phyloP scores from a whole-genome alignment of 495 filamentous ascomycete genomes.

The Tricharina praecox region DNA sequence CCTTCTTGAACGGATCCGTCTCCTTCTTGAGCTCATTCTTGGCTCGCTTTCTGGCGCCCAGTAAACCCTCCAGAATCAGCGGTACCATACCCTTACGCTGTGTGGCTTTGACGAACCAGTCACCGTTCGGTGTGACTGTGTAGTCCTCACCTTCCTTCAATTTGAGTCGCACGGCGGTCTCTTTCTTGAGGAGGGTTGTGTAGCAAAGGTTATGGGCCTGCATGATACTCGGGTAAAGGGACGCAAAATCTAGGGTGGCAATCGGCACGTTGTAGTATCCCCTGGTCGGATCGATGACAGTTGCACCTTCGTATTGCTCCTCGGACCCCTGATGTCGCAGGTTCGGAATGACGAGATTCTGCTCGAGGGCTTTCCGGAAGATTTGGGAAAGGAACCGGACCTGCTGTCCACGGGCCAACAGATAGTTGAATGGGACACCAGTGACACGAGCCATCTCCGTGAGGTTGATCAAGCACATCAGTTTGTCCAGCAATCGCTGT shows the following conservation, averaged over 20 bases:
- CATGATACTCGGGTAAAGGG: slow-evolving; percentile 96
- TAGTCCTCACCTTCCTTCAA: slow-evolving; percentile 83
- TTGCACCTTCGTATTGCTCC: slow-evolving; percentile 94
- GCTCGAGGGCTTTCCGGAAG: slow-evolving; percentile 82
- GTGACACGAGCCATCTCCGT: slow-evolving; percentile 99
- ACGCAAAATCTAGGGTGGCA: slow-evolving; percentile 96
- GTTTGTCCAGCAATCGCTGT: slow-evolving; percentile 87
- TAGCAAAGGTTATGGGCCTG: slow-evolving; percentile 98
- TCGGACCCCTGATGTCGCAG: slow-evolving; percentile 41
- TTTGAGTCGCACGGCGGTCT: slow-evolving; percentile 50
- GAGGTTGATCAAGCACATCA: slow-evolving; percentile 94
- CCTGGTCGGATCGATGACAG: slow-evolving; percentile 86
- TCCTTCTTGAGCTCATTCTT: slow-evolving; percentile 82
- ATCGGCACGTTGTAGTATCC: slow-evolving; percentile 89
- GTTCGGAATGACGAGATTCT: slow-evolving; percentile 87
- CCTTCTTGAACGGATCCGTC: slow-evolving; percentile 93
- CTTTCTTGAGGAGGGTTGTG: slow-evolving; percentile 78
- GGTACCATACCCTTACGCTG: slow-evolving; percentile 82
- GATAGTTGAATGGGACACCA: slow-evolving; percentile 90
- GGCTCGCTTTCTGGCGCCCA: slow-evolving; percentile 76
- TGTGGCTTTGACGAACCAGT: slow-evolving; percentile 79
- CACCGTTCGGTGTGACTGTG: slow-evolving; percentile 82
- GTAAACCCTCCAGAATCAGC: slow-evolving; percentile 85
- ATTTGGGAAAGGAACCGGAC: slow-evolving; percentile 96
- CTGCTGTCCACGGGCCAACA: slow-evolving; percentile 84